Conservation (phyloP, 345 rosid species). For the Corchorus olitorius region DNA sequence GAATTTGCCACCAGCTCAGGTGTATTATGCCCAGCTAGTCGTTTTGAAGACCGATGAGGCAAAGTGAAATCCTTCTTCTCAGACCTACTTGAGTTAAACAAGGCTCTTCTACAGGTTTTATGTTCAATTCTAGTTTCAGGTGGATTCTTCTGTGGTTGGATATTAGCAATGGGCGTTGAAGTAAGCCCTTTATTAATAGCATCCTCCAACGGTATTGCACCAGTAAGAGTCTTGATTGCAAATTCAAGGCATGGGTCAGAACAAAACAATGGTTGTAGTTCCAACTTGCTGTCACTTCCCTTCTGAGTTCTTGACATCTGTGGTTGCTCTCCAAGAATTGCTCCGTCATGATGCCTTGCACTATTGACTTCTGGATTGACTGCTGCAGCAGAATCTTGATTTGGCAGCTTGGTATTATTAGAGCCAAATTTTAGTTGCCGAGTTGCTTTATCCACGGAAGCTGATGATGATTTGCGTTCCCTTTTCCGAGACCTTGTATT, state of each 20-base stretch:
- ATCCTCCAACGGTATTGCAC: constrained; percentile 29
- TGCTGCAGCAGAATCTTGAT: constrained; percentile 4
- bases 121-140: constrained; percentile 18
- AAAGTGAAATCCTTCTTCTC: constrained; percentile 20
- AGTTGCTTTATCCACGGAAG: constrained; percentile 27
- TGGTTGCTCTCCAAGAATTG: constrained; percentile 22
- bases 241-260: constrained; percentile 39
- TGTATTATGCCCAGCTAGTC: constrained; percentile 25
- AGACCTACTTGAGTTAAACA: constrained; percentile 10
- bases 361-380: constrained; percentile 17
- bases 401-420: background rate
- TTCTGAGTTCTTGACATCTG: constrained; percentile 15
- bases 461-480: background rate
- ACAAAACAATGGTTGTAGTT: constrained; percentile 21
- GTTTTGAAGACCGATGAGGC: constrained; percentile 35
- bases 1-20: constrained; percentile 18
- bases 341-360: constrained; percentile 19
- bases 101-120: constrained; percentile 14
- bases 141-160: constrained; percentile 15
- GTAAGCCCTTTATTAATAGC: constrained; percentile 11
- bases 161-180: constrained; percentile 27
- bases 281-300: constrained; percentile 24
- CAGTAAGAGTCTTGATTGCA: constrained; percentile 36
- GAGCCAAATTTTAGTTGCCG: constrained; percentile 19
- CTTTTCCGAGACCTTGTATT: constrained; percentile 4